Conservation (phyloP, 768 basidiomycete species). For the Daedalea quercina region DNA sequence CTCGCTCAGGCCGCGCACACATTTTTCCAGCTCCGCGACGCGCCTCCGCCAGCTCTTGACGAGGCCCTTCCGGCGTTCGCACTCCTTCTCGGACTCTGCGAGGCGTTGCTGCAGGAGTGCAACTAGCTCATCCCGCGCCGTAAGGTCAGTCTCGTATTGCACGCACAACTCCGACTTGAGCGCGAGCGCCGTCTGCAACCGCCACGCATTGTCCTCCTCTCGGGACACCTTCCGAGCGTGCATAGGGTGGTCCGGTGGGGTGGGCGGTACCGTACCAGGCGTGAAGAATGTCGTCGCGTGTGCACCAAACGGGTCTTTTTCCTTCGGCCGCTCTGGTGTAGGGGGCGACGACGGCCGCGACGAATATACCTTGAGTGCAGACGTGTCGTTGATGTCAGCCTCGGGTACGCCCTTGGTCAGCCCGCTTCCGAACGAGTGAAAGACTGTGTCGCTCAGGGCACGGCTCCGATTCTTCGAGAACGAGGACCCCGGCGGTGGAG, state of each 20-base stretch:
- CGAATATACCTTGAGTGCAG: slow-evolving; percentile 40
- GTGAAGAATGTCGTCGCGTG: slow-evolving; percentile 74
- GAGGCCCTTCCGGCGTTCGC: slow-evolving; percentile 46
- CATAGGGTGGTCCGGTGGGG: slow-evolving; percentile 43
- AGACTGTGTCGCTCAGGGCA: slow-evolving; percentile 58
- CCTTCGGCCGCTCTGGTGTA: slow-evolving; percentile 22
- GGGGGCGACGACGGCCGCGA: slow-evolving; percentile 8
- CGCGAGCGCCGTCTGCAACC: slow-evolving; percentile 67
- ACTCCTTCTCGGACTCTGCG: slow-evolving; percentile 52
- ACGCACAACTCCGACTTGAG: slow-evolving; percentile 69
- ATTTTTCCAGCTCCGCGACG: slow-evolving; percentile 64
- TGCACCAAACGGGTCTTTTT: slow-evolving; percentile 70
- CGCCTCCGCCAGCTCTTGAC: slow-evolving; percentile 70
- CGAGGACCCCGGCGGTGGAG: slow-evolving; percentile 14
- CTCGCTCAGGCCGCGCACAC: slow-evolving; percentile 67
- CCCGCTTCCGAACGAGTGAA: slow-evolving; percentile 39
- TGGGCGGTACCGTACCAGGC: slow-evolving; percentile 63
- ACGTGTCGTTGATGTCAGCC: slow-evolving; percentile 59
- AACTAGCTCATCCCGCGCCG: slow-evolving; percentile 68
- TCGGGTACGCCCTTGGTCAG: slow-evolving; percentile 36
- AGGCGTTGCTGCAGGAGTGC: slow-evolving; percentile 51
- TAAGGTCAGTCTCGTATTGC: slow-evolving; percentile 72
- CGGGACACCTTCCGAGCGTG: slow-evolving; percentile 60
- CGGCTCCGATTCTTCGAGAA: slow-evolving; percentile 38
- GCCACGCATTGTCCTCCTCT: slow-evolving; percentile 66